Evolutionary conservation across 1,284 basidiomycete species (phyloP), one percentile per base, ranked within the genome.

Genomic region (Anthracocystis panici-leucophaei): DNA sequence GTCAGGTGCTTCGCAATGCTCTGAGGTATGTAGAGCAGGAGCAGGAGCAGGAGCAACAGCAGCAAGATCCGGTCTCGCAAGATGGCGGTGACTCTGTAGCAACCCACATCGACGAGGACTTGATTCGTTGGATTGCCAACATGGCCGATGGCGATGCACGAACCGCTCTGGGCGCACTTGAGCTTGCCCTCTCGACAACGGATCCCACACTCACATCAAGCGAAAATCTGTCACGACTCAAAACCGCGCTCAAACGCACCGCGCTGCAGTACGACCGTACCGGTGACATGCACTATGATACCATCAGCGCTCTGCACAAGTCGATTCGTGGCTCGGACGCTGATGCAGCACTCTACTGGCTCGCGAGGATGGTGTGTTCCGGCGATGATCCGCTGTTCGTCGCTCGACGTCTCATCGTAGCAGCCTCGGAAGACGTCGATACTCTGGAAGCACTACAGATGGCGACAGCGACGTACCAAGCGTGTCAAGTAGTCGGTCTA

Each of bases 361-460:
- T 86, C 0, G 83, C 82, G 11, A 64, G 84, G 6, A 85, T 85
- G 84, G 78, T 84, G 9, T 74, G 71, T 11, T 76, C 90, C n/a
- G 94, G 93, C 12, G 93, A 96, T 84, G 94, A 96, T 85, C 92
- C 94, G 2, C 83, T 94, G 40, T 96, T 92, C 81, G 90, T 95
- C 68, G 92, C 91, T 1, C 88, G 94, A 27, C 88, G 93, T 33
- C 89, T 95, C 85, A 89, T 93, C 16, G 91, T 95, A 1, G 91
- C 93, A 61, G 92, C 93, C 2, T 92, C 91, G 57, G 93, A 95
- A 84, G 93, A 95, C 80, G 89, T 94, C 41, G 92, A 93, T 8
- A 87, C 93, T n/a, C 91, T 92, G 18, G 91, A 93, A 23, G 85
- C 85, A 31, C 53, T 83, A 4, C 73, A 82, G 42, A 75, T 84